Conservation (phyloP, 805 yeast species). For the Candida ortonii region DNA sequence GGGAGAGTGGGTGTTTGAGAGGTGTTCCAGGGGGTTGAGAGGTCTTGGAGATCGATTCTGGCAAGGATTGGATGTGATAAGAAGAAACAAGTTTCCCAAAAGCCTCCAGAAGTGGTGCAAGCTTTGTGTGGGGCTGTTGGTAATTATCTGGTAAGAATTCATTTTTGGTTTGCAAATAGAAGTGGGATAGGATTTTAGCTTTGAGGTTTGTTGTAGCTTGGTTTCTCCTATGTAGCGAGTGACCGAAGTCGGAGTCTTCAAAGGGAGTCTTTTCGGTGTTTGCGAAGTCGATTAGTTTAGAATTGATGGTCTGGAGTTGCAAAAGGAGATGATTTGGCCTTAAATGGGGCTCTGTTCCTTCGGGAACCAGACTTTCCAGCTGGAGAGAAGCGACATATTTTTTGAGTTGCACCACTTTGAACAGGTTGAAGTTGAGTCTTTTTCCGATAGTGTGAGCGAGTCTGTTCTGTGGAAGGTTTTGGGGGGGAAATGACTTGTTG, state of each 20-base stretch:
- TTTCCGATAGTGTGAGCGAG: slow-evolving; percentile 3
- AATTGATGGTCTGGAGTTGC: slow-evolving; percentile 7
- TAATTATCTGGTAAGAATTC: too few relatives aligned
- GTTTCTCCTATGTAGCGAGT: neutral
- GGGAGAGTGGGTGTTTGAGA: too few relatives aligned
- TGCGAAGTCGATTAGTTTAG: neutral
- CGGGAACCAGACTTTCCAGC: neutral
- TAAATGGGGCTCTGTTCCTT: neutral
- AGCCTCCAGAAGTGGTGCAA: too few relatives aligned
- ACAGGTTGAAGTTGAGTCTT: slow-evolving; percentile 4
- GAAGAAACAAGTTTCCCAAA: too few relatives aligned
- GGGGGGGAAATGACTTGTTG: too few relatives aligned
- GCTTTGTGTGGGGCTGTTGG: too few relatives aligned
- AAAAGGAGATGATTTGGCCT: slow-evolving; percentile 1
- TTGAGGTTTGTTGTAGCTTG: neutral
- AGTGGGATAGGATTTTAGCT: slow-evolving; percentile 2
- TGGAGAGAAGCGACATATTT: slow-evolving; percentile 7
- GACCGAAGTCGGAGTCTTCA: slow-evolving; percentile 4
- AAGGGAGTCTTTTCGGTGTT: neutral
- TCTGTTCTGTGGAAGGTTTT: neutral
- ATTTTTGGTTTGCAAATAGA: too few relatives aligned
- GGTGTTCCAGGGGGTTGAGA: too few relatives aligned
- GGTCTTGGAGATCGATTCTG: too few relatives aligned
- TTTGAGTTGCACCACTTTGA: slow-evolving; percentile 5
- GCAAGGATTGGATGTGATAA: too few relatives aligned